Evolutionary conservation across 1,139 yeast species (phyloP), one percentile per base, ranked within the genome.

Genomic region (Wickerhamomyces sp.): DNA sequence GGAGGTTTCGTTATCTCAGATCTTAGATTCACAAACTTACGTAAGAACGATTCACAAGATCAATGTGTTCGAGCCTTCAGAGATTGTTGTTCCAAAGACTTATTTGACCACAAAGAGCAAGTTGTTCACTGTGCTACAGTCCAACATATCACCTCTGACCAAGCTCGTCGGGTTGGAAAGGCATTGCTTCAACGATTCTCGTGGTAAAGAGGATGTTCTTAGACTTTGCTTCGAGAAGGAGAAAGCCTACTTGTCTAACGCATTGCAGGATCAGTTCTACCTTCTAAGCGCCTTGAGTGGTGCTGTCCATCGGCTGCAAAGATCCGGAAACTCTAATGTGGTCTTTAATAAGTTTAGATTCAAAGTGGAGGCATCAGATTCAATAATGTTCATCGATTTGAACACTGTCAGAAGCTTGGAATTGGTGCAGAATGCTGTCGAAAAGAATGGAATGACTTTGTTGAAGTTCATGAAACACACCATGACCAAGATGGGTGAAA

Each of bases 11-110:
- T 36, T 64, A 14, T 54, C 62, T 4, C 62, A 57, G 12, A 57
- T 64, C 23, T 47, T 57, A 16, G 75, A 70, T 42, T 61, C 75
- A 0, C 72, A 63, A 43, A 67, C 72, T 0, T 68, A 58, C 42
- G 68, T 67, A 2, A 51, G 72, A 33, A 64, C 72, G 0, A 50
- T 70, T 9, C 69, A 70, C 41, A 66, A 64, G 38, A 34, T 69
- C 1, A 58, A 59, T 16, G 56, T 67, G 2, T 55, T 54, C 36
- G 53, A 54, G 22, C 70, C 73, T 0, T 47, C 62, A 1, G 66
- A 60, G 25, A 54, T 67, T 3, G 37, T 66, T 4, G 33, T 68
- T 6, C 68, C 72, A 1, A 39, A 40, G 10, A 36, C 54, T 3
- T 57, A 58, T 6, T 15, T 51, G 3, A 32, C 40, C 0, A 62